phyloP scores from a whole-genome alignment of 371 early-diverging fungal species.

The Catenaria anguillulae region DNA sequence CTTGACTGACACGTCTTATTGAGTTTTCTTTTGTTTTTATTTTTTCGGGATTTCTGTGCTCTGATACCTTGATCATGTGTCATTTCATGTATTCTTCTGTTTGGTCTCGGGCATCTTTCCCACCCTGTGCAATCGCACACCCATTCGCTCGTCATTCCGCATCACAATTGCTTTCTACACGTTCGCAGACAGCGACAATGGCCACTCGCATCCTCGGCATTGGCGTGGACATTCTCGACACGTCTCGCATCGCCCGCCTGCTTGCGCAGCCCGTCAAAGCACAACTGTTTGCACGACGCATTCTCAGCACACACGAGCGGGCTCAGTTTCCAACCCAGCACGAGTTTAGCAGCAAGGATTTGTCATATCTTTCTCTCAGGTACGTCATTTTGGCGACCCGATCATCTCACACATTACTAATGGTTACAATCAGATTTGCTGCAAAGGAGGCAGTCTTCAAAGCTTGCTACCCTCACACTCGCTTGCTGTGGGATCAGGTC shows the following conservation, averaged over 20 bases:
- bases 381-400: background rate
- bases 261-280: background rate
- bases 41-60: too few relatives aligned
- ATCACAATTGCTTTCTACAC: too few relatives aligned
- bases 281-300: background rate
- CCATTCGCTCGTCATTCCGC: too few relatives aligned
- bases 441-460: conserved; percentile 6
- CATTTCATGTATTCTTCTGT: too few relatives aligned
- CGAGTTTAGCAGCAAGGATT: too few relatives aligned
- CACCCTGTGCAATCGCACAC: too few relatives aligned
- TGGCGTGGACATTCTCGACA: background rate
- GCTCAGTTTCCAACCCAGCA: background rate
- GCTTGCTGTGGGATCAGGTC: background rate
- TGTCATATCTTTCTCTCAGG: background rate
- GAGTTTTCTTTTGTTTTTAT: too few relatives aligned
- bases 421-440: background rate
- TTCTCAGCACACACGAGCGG: background rate
- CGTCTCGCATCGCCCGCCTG: background rate
- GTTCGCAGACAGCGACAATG: too few relatives aligned
- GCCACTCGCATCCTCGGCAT: background rate
- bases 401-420: background rate
- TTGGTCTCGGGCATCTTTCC: too few relatives aligned
- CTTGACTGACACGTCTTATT: too few relatives aligned
- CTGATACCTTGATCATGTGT: too few relatives aligned
- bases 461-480: background rate